A percentile compares a stretch with the other conserved stretches of the same genome.
phyloP scores from a whole-genome alignment of 768 basidiomycete genomes.

The Suillus variegatus region DNA sequence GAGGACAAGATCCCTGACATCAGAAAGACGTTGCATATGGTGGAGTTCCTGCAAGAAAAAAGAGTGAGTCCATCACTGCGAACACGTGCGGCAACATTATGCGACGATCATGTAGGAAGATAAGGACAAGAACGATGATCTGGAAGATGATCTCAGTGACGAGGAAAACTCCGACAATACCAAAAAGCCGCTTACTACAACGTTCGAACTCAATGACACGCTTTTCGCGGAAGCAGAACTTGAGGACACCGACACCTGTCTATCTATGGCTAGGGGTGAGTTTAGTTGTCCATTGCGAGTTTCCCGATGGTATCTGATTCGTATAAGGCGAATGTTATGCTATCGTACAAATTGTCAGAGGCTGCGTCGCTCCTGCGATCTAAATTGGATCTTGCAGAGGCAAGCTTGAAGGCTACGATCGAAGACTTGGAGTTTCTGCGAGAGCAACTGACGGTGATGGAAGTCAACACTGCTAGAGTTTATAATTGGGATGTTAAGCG shows the following conservation, averaged over 20 bases:
- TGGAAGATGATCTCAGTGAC: conserved; percentile 57
- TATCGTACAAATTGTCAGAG: conserved; percentile 83
- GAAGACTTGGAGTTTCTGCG: conserved; percentile 92
- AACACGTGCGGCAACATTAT: not conserved
- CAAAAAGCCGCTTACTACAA: conserved; percentile 66
- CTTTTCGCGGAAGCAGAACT: conserved; percentile 90
- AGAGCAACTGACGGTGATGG: conserved; percentile 96
- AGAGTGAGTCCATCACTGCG: conserved; percentile 47
- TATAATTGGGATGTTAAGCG: conserved; percentile 96
- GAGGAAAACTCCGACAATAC: conserved; percentile 37
- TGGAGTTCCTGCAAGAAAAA: conserved; percentile 74
- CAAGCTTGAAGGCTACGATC: conserved; percentile 61
- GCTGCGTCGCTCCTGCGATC: conserved; percentile 74
- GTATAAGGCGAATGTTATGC: conserved; percentile 92
- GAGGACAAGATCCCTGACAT: conserved; percentile 98
- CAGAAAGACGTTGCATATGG: conserved; percentile 87
- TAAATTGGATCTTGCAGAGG: conserved; percentile 75
- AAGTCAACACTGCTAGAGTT: conserved; percentile 91
- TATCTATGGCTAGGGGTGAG: conserved; percentile 95
- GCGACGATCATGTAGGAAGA: conserved; percentile 50
- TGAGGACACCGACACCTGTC: conserved; percentile 83
- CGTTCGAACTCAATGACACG: conserved; percentile 96
- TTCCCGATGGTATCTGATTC: not conserved
- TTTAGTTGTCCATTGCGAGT: conserved; percentile 6
- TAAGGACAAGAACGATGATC: conserved; percentile 51